phyloP scores from a whole-genome alignment of 2,329 filamentous ascomycete species.

The Trichoderma pleuroti region DNA sequence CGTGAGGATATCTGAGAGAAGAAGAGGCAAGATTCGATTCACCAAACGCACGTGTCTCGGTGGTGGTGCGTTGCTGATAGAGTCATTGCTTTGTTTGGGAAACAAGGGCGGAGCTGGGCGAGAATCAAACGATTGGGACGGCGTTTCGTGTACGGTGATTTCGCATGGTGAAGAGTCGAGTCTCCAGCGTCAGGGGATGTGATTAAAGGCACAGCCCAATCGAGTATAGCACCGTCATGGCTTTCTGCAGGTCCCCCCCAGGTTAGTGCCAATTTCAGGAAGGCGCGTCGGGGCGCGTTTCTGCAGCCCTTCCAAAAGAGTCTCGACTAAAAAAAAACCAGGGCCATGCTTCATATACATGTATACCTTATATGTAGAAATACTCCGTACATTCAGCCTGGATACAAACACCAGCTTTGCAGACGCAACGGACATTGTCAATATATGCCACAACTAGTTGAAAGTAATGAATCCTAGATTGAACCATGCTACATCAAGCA shows the following conservation, averaged over 20 bases:
- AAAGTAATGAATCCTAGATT: background rate
- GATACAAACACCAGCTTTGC: background rate
- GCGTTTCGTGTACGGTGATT: background rate
- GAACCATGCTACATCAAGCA: background rate
- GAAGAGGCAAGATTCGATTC: background rate
- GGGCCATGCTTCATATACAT: too few relatives aligned
- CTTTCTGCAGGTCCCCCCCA: constrained; percentile 11
- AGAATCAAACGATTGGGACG: background rate
- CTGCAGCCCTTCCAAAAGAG: background rate
- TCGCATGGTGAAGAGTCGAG: background rate
- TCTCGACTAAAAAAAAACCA: background rate
- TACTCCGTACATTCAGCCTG: background rate
- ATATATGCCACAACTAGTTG: background rate
- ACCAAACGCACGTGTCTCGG: background rate
- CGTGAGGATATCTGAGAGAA: constrained; percentile 4
- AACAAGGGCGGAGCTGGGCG: background rate
- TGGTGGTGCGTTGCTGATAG: background rate
- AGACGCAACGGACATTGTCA: background rate
- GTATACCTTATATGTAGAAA: too few relatives aligned
- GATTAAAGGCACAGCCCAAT: constrained; percentile 4
- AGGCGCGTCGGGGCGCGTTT: background rate
- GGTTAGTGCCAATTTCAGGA: background rate
- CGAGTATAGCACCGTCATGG: background rate
- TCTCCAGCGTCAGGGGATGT: constrained; percentile 15
- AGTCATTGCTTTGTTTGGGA: constrained; percentile 8